phyloP scores from a whole-genome alignment of 129 eudicot species.

The Logfia minima region DNA sequence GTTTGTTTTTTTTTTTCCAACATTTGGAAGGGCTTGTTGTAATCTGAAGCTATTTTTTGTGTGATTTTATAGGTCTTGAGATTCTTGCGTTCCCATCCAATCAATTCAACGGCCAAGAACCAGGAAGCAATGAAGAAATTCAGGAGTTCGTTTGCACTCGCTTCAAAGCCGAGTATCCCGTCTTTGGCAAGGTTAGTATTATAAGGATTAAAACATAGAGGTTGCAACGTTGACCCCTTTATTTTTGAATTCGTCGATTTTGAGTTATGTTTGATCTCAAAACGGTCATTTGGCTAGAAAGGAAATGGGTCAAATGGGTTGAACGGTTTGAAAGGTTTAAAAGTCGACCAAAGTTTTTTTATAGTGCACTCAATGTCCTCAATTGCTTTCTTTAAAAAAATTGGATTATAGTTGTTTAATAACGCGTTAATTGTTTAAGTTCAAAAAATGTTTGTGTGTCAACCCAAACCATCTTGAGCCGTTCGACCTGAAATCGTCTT shows the following conservation, averaged over 20 bases:
- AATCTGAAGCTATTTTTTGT: background rate
- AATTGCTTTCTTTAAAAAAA: background rate
- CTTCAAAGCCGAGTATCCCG: conserved; percentile 85
- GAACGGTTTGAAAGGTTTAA: background rate
- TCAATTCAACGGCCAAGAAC: conserved; percentile 93
- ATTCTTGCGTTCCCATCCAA: conserved; percentile 94
- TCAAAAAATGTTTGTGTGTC: background rate
- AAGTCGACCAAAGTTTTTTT: background rate
- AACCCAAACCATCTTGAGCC: background rate
- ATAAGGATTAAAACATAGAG: background rate
- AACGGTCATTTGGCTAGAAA: background rate
- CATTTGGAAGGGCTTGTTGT: background rate
- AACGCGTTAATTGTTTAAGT: background rate
- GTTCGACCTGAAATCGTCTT: background rate
- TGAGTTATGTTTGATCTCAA: background rate
- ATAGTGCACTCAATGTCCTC: background rate
- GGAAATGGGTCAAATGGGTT: background rate
- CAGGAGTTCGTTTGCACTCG: conserved; percentile 91
- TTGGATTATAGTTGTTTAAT: background rate
- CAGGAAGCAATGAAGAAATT: conserved; percentile 86
- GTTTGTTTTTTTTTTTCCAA: background rate
- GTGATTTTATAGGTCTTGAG: conserved; percentile 63
- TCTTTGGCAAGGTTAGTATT: conserved; percentile 70
- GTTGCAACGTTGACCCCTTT: background rate
- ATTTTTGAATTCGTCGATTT: background rate